Conservation (phyloP, 2,329 filamentous ascomycete species). For the Cytospora schulzeri region DNA sequence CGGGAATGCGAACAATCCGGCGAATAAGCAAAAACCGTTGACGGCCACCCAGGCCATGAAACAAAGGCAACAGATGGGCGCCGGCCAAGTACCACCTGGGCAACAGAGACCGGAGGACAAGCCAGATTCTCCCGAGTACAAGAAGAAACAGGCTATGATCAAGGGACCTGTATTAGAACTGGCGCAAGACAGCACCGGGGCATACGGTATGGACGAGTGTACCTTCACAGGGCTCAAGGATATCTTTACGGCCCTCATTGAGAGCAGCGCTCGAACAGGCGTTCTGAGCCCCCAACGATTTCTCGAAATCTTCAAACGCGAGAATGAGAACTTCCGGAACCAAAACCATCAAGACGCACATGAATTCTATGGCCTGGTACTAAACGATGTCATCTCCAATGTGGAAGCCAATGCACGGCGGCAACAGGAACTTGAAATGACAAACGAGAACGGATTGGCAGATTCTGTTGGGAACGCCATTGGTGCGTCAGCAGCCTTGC, state of each 20-base stretch:
- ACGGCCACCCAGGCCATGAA: constrained; percentile 58
- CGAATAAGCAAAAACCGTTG: constrained; percentile 55
- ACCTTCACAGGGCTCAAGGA: constrained; percentile 95
- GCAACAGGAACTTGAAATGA: constrained; percentile 53
- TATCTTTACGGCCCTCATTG: constrained; percentile 88
- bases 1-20: constrained; percentile 43
- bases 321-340: constrained; percentile 96
- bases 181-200: constrained; percentile 74
- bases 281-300: constrained; percentile 92
- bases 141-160: constrained; percentile 89
- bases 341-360: constrained; percentile 99
- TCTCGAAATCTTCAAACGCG: constrained; percentile 86
- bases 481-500: constrained; percentile 37
- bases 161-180: constrained; percentile 59
- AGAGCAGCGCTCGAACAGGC: constrained; percentile 78
- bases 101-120: constrained; percentile 79
- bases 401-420: constrained; percentile 84
- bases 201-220: constrained; percentile 92
- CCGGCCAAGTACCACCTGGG: constrained; percentile 56
- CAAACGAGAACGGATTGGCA: constrained; percentile 47
- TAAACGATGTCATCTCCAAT: constrained; percentile 95
- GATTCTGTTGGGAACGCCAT: constrained; percentile 53
- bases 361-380: constrained; percentile 89
- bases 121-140: constrained; percentile 92
- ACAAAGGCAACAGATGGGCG: constrained; percentile 56